These are phyloP conservation scores for Aspergillus olivimuriae DNA, from an alignment of 495 filamentous ascomycete species.

Conservation along the genomic window DNA sequence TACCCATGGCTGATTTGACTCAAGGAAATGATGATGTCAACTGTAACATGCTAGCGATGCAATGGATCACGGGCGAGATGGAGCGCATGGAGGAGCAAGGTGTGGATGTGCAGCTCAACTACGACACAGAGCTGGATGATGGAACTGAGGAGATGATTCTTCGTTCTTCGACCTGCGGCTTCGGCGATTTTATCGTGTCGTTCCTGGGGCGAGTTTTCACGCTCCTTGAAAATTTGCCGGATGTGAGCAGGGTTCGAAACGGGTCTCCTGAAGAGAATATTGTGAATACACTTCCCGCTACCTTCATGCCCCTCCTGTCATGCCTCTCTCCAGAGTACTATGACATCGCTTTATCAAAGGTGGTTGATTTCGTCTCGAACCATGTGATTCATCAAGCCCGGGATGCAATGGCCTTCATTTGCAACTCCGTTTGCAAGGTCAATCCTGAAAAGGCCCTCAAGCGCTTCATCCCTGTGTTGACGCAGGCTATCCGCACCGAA, in stretches of 20 bases:
- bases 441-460: slow-evolving; percentile 88
- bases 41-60: slow-evolving; percentile 70
- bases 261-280: slow-evolving; percentile 95
- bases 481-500: slow-evolving; percentile 87
- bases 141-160: slow-evolving; percentile 84
- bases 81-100: slow-evolving; percentile 88
- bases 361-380: slow-evolving; percentile 84
- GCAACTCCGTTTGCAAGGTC: slow-evolving; percentile 90
- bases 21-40: slow-evolving; percentile 61
- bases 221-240: slow-evolving; percentile 88
- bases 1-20: slow-evolving; percentile 82
- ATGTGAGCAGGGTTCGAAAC: slow-evolving; percentile 76
- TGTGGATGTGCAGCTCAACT: slow-evolving; percentile 75
- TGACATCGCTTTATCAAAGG: slow-evolving; percentile 83
- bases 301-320: slow-evolving; percentile 84
- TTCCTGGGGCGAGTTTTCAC: slow-evolving; percentile 94
- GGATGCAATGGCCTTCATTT: slow-evolving; percentile 98
- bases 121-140: slow-evolving; percentile 73
- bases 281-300: slow-evolving; percentile 89
- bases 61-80: slow-evolving; percentile 92
- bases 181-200: slow-evolving; percentile 84
- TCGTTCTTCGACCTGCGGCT: slow-evolving; percentile 90
- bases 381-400: slow-evolving; percentile 97
- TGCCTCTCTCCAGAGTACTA: slow-evolving; percentile 91
- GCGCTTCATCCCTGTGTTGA: slow-evolving; percentile 80